These are phyloP conservation scores for Cladosporium sp. DNA, from an alignment of 2,329 filamentous ascomycete species.

Conservation along the genomic window DNA sequence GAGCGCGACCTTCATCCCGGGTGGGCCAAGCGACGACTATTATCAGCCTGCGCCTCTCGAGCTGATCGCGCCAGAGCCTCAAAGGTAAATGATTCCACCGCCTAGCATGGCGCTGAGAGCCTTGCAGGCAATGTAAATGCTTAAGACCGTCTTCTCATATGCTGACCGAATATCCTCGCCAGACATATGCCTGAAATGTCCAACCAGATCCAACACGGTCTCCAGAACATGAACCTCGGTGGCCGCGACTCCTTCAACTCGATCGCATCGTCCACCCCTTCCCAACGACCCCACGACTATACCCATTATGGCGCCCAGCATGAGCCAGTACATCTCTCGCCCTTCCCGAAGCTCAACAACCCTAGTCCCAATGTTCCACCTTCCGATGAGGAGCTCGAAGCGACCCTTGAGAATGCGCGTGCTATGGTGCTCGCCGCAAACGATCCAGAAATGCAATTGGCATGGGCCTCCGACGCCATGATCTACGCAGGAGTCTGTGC, in stretches of 20 bases:
- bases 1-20: constrained; percentile 68
- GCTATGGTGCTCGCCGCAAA: constrained; percentile 85
- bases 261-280: not conserved
- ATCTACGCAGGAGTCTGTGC: constrained; percentile 82
- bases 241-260: constrained; percentile 23
- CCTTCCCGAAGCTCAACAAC: constrained; percentile 80
- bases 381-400: constrained; percentile 91
- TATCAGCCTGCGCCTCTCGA: constrained; percentile 62
- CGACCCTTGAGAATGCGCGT: constrained; percentile 81
- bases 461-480: constrained; percentile 92
- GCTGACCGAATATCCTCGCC: not conserved
- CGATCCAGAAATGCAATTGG: constrained; percentile 93
- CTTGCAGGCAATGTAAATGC: too few species aligned
- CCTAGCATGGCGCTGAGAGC: not conserved
- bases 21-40: constrained; percentile 67
- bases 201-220: constrained; percentile 92
- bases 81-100: constrained; percentile 53
- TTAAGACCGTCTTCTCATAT: not conserved
- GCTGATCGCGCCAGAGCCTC: constrained; percentile 68
- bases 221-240: constrained; percentile 76
- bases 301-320: constrained; percentile 34
- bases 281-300: constrained; percentile 36
- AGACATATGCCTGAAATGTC: constrained; percentile 69
- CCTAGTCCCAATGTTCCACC: constrained; percentile 85
- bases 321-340: constrained; percentile 77